Base-by-base conservation (phyloP, 2,329 filamentous ascomycete genomes). In the Colletotrichum sublineola region DNA sequence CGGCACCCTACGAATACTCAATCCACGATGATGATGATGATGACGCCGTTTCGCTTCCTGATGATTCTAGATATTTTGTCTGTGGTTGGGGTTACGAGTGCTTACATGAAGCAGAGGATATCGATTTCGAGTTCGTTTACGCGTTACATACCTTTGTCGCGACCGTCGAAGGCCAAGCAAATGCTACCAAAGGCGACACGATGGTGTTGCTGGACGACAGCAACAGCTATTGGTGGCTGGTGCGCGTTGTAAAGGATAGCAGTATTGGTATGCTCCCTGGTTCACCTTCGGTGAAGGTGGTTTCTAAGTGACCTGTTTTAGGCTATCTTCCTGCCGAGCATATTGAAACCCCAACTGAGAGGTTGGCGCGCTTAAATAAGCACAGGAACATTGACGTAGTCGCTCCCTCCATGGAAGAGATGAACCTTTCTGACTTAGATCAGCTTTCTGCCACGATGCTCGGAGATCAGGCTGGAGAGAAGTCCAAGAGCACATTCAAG, bases 181-280 rank as follows among this genome's bases (percentile, higher is more conserved):
- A 98, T 85, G 96, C 96, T 71, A 97, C 94, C 44, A 99, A 99
- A 84, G 96, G 96, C 63, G 96, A 99, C 80, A 98, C 96, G 18
- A 99, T 99, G 96, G 96, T 98, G 66, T 87, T 99, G 75, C 89
- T 99, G 31, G 96, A 99, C 79, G 96, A 99, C 79, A 98, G 95
- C 84, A 99, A 99, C 84, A 98, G 95, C 84, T 99, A 99, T 82
- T 99, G 96, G 96, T 99, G 96, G 96, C 89, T 99, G 73, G 96
- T 99, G 18, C 90, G 96, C 75, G 94, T 99, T 57, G 95, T 98
- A 65, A 98, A 98, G 82, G 96, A 99, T 83, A 97, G 94, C 81
- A 98, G 95, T 80, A 99, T 99, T 82, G 90, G 88, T 91, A 81
- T 69, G 85, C 12, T 40, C 15, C 20, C 52, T 15, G 44, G 29